Conservation (phyloP, 163 green algal species). For the Volvox carteri region DNA sequence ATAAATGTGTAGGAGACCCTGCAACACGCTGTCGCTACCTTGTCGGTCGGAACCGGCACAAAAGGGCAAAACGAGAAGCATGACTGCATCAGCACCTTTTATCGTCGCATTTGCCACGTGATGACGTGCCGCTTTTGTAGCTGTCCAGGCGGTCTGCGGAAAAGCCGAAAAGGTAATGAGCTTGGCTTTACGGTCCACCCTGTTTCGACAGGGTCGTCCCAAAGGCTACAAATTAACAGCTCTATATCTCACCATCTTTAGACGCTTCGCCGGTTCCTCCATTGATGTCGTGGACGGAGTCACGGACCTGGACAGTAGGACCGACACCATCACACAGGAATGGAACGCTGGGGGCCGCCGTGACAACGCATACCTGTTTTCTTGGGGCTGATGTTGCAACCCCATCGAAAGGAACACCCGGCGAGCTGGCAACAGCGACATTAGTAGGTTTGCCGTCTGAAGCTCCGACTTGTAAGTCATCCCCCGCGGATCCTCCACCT, state of each 20-base stretch:
- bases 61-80: too few species aligned
- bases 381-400: neutral
- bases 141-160: neutral
- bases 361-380: conserved; percentile 1
- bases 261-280: neutral
- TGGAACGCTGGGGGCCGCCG: neutral
- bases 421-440: neutral
- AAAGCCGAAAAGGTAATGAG: neutral
- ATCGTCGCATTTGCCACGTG: neutral
- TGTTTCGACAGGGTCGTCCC: neutral
- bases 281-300: conserved; percentile 25
- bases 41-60: too few species aligned
- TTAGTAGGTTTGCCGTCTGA: neutral
- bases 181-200: neutral
- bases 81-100: neutral
- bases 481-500: neutral
- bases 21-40: too few species aligned
- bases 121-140: neutral
- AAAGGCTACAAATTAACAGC: neutral
- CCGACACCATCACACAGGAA: neutral
- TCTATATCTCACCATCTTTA: neutral
- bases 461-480: neutral
- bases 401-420: neutral
- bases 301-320: neutral
- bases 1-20: too few species aligned